phyloP scores from a whole-genome alignment of 2,329 filamentous ascomycete genomes.

The Xylariaceae sp. region DNA sequence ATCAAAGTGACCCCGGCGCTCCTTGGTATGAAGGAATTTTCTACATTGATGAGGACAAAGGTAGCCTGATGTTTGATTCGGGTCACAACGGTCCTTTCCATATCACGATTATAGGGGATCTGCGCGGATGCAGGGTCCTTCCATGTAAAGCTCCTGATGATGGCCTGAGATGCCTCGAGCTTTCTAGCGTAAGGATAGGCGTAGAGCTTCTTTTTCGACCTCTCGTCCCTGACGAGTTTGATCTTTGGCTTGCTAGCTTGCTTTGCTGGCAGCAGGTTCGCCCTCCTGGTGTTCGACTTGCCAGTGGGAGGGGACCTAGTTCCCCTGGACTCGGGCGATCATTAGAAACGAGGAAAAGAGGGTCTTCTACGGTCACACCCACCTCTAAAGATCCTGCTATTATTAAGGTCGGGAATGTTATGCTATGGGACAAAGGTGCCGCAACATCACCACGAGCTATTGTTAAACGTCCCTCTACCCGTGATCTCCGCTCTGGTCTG shows the following conservation, averaged over 20 bases:
- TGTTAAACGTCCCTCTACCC: constrained; percentile 63
- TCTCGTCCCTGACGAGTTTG: constrained; percentile 68
- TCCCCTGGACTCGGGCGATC: constrained; percentile 49
- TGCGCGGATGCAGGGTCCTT: constrained; percentile 75
- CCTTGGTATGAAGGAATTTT: constrained; percentile 76
- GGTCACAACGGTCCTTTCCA: constrained; percentile 71
- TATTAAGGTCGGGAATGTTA: constrained; percentile 93
- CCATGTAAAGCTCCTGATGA: constrained; percentile 57
- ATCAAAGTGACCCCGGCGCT: constrained; percentile 65
- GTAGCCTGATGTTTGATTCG: constrained; percentile 76
- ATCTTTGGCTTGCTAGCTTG: constrained; percentile 81
- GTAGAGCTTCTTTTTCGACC: constrained; percentile 72
- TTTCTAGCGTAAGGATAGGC: constrained; percentile 60
- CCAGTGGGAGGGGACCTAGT: constrained; percentile 49
- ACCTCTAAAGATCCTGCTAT: constrained; percentile 74
- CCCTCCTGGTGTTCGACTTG: constrained; percentile 62
- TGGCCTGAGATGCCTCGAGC: constrained; percentile 58
- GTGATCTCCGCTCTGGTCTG: constrained; percentile 59
- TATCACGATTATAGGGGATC: constrained; percentile 71
- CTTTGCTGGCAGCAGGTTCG: constrained; percentile 82
- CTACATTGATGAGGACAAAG: constrained; percentile 78
- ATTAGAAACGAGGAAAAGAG: constrained; percentile 52
- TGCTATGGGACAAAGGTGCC: constrained; percentile 84
- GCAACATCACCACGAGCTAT: constrained; percentile 62
- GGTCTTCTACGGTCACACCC: constrained; percentile 46